These are phyloP conservation scores for Wallacemonas sp. DNA, from an alignment of 208 protist species.

Conservation along the genomic window DNA sequence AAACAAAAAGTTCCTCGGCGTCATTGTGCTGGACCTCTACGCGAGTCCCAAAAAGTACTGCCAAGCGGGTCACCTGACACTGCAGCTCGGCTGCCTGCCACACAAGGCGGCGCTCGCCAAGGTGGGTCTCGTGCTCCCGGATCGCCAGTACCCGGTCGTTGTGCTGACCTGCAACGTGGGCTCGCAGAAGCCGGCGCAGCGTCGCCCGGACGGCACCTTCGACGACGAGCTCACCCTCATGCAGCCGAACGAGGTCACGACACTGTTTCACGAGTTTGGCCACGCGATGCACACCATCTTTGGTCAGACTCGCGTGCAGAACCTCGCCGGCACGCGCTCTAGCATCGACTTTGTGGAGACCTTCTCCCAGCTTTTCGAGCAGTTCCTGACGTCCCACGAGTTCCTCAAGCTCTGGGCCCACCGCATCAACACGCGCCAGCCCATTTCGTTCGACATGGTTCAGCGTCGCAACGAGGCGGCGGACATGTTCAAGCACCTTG, in stretches of 20 bases:
- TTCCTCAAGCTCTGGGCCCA: slow-evolving; percentile 90
- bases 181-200: slow-evolving; percentile 31
- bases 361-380: slow-evolving; percentile 94
- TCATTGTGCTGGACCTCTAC: slow-evolving; percentile 94
- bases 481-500: slow-evolving; percentile 88
- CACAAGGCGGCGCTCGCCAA: slow-evolving; percentile 75
- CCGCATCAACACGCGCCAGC: slow-evolving; percentile 84
- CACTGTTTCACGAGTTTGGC: slow-evolving; percentile 94
- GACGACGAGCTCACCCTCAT: slow-evolving; percentile 88
- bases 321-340: slow-evolving; percentile 89
- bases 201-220: slow-evolving; percentile 57
- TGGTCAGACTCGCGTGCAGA: slow-evolving; percentile 91
- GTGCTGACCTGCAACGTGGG: slow-evolving; percentile 92
- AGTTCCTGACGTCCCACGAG: slow-evolving; percentile 90
- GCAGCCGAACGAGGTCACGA: slow-evolving; percentile 87
- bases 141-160: slow-evolving; percentile 89
- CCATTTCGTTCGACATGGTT: slow-evolving; percentile 89
- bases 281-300: slow-evolving; percentile 95
- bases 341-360: slow-evolving; percentile 95
- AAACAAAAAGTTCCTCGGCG: slow-evolving; percentile 77
- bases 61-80: slow-evolving; percentile 87
- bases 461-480: slow-evolving; percentile 80
- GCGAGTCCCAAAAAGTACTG: slow-evolving; percentile 87
- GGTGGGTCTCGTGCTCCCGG: slow-evolving; percentile 80
- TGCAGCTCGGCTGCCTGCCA: slow-evolving; percentile 86